These are phyloP conservation scores for Solanum medicagineum DNA, from an alignment of 257 asterid species.

Conservation along the genomic window DNA sequence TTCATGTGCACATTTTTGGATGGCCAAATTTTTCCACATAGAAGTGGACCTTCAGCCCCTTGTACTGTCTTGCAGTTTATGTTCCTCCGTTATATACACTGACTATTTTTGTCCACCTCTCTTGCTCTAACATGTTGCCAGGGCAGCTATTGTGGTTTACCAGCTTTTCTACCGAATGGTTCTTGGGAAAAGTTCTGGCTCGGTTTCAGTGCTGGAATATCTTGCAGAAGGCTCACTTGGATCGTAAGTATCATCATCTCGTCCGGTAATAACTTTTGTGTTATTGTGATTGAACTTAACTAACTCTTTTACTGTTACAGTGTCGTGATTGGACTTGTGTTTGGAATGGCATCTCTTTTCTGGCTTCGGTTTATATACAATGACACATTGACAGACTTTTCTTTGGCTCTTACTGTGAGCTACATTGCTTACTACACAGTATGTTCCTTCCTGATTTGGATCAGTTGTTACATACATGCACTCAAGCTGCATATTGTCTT, in stretches of 20 bases:
- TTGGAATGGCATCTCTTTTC: constrained; percentile 6
- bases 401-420: constrained; percentile 1
- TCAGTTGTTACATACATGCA: neutral
- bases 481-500: neutral
- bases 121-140: neutral
- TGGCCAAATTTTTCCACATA: neutral
- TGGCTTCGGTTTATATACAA: constrained; percentile 8
- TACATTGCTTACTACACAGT: constrained; percentile 7
- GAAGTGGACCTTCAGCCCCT: neutral
- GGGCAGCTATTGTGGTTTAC: constrained; percentile 8
- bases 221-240: constrained; percentile 5
- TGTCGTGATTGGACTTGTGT: neutral
- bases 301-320: neutral
- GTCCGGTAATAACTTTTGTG: neutral
- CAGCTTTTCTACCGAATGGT: constrained; percentile 6
- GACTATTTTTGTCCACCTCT: neutral
- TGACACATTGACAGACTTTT: neutral
- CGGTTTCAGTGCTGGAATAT: neutral
- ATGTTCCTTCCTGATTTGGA: neutral
- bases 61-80: neutral
- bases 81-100: neutral
- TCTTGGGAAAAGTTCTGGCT: constrained; percentile 2
- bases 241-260: neutral
- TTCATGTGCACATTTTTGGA: neutral
- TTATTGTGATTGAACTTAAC: neutral